Evolutionary conservation across 495 filamentous ascomycete species (phyloP).

Genomic region (Chaetomidium leptoderma): DNA sequence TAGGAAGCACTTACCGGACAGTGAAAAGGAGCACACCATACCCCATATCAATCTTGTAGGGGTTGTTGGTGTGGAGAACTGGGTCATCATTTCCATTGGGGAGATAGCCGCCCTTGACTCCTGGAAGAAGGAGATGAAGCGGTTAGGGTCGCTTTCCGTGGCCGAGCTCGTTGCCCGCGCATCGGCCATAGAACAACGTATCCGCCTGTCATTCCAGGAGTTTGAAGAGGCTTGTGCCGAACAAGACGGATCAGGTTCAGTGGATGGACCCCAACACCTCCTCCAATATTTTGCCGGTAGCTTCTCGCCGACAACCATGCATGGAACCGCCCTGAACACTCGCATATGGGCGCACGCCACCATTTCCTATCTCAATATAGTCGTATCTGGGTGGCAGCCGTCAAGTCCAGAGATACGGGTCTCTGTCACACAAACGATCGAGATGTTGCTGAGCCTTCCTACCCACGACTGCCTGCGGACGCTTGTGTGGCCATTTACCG

Average conservation of each 20-base stretch:
- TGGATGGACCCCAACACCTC: slow-evolving; percentile 10
- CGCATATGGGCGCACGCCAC: slow-evolving; percentile 48
- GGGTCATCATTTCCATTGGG: slow-evolving; percentile 42
- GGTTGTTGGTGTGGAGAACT: slow-evolving; percentile 46
- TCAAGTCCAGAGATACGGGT: slow-evolving; percentile 36
- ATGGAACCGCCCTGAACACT: slow-evolving; percentile 20
- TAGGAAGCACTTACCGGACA: slow-evolving; percentile 16
- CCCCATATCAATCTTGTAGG: slow-evolving; percentile 39
- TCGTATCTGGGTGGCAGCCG: slow-evolving; percentile 53
- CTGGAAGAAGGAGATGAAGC: slow-evolving; percentile 47
- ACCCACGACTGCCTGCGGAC: slow-evolving; percentile 34
- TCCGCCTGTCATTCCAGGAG: slow-evolving; percentile 29
- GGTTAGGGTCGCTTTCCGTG: slow-evolving; percentile 40
- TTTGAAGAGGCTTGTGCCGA: slow-evolving; percentile 6
- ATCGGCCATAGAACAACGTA: slow-evolving; percentile 34
- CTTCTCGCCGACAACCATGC: not conserved
- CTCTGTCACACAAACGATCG: slow-evolving; percentile 35
- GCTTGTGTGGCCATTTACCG: slow-evolving; percentile 49
- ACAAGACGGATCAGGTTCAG: slow-evolving; percentile 4
- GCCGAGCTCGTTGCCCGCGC: slow-evolving; percentile 45
- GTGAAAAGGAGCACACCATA: slow-evolving; percentile 19
- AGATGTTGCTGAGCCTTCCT: slow-evolving; percentile 31
- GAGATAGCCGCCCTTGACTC: slow-evolving; percentile 48
- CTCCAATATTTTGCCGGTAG: slow-evolving; percentile 10
- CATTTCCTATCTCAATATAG: slow-evolving; percentile 46